Percentiles rank a stretch among this genome's conserved stretches.
phyloP scores from a whole-genome alignment of 768 basidiomycete genomes.

The Pleurotus tuber-regium region DNA sequence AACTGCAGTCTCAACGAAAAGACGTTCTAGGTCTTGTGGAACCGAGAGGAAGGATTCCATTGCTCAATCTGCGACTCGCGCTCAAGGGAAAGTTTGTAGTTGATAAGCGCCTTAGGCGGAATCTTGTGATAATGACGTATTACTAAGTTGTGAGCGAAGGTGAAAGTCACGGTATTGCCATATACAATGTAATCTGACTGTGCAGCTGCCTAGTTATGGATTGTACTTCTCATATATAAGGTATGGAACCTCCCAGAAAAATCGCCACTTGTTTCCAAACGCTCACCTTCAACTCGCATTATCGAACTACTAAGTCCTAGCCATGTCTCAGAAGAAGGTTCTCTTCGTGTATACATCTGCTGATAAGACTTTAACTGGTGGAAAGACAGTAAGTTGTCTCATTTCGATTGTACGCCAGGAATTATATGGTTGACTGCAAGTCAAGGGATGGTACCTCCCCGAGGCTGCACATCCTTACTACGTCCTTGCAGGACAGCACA shows the following conservation, averaged over 20 bases:
- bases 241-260: too few relatives aligned
- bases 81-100: too few relatives aligned
- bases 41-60: too few relatives aligned
- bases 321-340: slow-evolving; percentile 23
- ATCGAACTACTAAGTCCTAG: too few relatives aligned
- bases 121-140: too few relatives aligned
- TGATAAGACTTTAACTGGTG: slow-evolving; percentile 51
- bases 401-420: background rate
- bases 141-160: too few relatives aligned
- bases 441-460: slow-evolving; percentile 76
- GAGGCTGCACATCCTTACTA: slow-evolving; percentile 78
- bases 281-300: background rate
- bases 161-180: too few relatives aligned
- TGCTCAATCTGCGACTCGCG: too few relatives aligned
- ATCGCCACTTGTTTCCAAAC: background rate
- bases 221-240: too few relatives aligned
- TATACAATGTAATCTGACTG: too few relatives aligned
- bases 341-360: slow-evolving; percentile 79
- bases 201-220: too few relatives aligned
- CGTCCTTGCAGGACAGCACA: slow-evolving; percentile 44
- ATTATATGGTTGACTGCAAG: background rate
- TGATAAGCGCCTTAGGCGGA: too few relatives aligned
- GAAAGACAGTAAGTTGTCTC: slow-evolving; percentile 42
- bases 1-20: background rate
- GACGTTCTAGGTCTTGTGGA: background rate